Base-by-base conservation (phyloP, 1,139 yeast species). In the Geotrichum citri-aurantii region DNA sequence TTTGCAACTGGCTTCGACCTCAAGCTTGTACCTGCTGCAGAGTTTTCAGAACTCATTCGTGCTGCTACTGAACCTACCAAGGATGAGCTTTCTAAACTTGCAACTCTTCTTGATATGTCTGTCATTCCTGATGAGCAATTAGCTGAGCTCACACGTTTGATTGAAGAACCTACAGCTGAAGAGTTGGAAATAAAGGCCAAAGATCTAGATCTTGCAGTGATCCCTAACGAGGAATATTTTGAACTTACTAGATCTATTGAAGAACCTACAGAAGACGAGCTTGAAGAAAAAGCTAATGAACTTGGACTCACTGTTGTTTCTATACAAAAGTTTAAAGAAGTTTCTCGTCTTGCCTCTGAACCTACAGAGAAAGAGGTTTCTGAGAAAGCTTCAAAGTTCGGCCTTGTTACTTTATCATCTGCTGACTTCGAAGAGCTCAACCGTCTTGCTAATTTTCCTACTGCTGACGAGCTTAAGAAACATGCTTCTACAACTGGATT, bases 271-370 rank as follows among this genome's bases (percentile, higher is more conserved):
- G 61, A 42, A 27, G 55, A 73, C 4, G 78, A 73, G 12, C 40
- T 52, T n/a, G 19, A 48, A 14, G 23, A 17, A 2, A 80, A 77
- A 66, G 84, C 84, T 1, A n/a, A 21, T 12, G 33, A 50, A 7
- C 40, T 50, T 42, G 62, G 59, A 6, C 29, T 54, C 11, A 17
- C 53, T 14, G 55, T 54, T 17, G 49, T 59, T 24, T 60, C 65
- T 3, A 52, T 49, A 17, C 66, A 66, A 10, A 71, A 70, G 42
- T 54, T 44, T 47, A 47, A 40, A 11, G 57, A 55, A 29, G 55
- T 52, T 49, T 48, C 50, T n/a, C 54, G 58, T n/a, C 64, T 62
- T n/a, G 59, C 59, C 27, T 60, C 64, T 26, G 58, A 55, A 40
- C 70, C 71, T 2, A 61, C 65, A 1, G 63, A 62, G 56, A 66